Evolutionary conservation across 176 grass and related monocot species (phyloP), one percentile per base, ranked within the genome.

Genomic region (Avena atlantica): DNA sequence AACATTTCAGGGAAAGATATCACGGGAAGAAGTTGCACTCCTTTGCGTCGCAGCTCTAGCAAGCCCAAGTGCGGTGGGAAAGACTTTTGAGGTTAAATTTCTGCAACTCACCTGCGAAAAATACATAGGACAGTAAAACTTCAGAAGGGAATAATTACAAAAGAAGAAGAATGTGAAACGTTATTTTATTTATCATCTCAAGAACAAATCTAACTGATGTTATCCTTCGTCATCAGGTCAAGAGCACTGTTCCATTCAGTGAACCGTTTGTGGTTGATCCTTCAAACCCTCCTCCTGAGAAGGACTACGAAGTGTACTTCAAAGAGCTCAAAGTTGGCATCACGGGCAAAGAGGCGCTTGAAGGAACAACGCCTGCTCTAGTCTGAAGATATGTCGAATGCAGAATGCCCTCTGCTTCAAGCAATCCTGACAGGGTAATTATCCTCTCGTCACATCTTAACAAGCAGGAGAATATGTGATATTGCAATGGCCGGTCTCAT

Each of bases 191-290:
- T 78, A 37, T 63, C 72, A 27, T 84, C 45, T 87, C 52, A 13
- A n/a, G 7, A 58, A 79, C 5, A 70, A 88, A 76, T 61, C 59
- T 84, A 78, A 84, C 37, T 31, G 31, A 36, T 47, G 9, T 25
- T 57, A 12, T 78, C 6, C 13, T 53, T 86, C 16, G 9, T 83
- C 45, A 37, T 78, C 85, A 96, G 97, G 97, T 99, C n/a, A 96
- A 94, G 90, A 96, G 92, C 52, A 99, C 97, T n/a, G 92, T 99
- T 73, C 97, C 97, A 79, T 96, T 99, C 20, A 99, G 92, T 6
- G 94, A 96, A 84, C 92, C 87, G 1, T 99, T 87, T 53, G 80
- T 86, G 42, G 81, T 96, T 58, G 94, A 99, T 64, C 91, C 92
- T 83, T 65, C 89, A 66, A 99, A 99, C 45, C 97, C 97, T 51